Base-by-base conservation (phyloP, 306 rosid genomes). In the Cucumis hystrix region DNA sequence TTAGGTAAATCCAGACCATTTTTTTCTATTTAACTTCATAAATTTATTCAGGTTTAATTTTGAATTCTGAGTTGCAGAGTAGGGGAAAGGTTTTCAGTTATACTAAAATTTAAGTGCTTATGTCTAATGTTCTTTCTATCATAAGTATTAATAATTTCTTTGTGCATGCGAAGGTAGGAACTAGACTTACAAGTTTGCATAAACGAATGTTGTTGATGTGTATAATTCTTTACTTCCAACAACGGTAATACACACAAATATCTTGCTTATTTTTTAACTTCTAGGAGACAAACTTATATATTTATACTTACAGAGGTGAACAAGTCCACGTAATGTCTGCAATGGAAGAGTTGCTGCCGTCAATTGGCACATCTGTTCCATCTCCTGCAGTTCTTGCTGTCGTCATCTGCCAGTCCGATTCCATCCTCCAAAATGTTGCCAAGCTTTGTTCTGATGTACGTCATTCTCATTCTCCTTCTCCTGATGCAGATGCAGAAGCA, bases 341-440 rank as follows among this genome's bases (percentile, higher is more conserved):
- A 40, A 77, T 89, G 90, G 99, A 96, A 82, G 99, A 96, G 84
- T 79, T 96, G 85, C 88, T 96, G 91, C 99, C 99, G 65, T 92
- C 96, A 57, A 80, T 92, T 55, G 97, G 98, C 79, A 91, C 97
- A 83, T 75, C 87, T 77, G 97, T 96, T 62, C 98, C 99, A 69
- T 88, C 97, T 84, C 97, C 98, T 75, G 86, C 92, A 41, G 77
- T 91, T 65, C 97, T 96, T 71, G 85, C 92, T 35, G 87, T 79
- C 51, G 80, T 86, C 77, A 79, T 96, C 77, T 88, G 91, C 92
- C 94, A 82, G 83, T 87, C 94, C 41, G 97, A 96, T 88, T 86
- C 94, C 63, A 85, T 87, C 77, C 79, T 92, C 79, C 91, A 91
- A 86, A 89, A 80, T 75, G 80, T 92, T 59, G 82, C 87, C 85